phyloP scores from a whole-genome alignment of 2,329 filamentous ascomycete species.

The Claviceps monticola region DNA sequence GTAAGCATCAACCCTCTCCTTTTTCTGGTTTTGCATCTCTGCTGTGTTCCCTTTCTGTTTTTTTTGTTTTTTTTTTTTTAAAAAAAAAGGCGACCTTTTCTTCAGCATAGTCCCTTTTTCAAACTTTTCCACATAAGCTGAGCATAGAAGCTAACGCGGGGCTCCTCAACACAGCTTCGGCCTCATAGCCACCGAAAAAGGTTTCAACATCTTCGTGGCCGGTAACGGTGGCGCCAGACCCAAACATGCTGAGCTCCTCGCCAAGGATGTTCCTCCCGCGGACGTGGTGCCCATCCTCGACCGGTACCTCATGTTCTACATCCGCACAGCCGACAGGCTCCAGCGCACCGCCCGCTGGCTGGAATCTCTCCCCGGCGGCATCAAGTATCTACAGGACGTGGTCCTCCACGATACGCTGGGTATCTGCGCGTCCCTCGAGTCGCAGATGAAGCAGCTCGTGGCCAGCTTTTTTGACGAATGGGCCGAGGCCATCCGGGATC shows the following conservation, averaged over 20 bases:
- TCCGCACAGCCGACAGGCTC: conserved; percentile 79
- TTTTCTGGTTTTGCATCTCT: neutral
- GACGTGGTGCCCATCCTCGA: conserved; percentile 76
- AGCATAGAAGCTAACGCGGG: neutral
- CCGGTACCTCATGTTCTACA: conserved; percentile 86
- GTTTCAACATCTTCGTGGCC: conserved; percentile 83
- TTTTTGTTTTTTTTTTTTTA: no score
- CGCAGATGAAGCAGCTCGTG: conserved; percentile 77
- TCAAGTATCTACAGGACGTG: conserved; percentile 70
- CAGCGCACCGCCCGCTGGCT: conserved; percentile 84
- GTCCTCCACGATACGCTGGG: conserved; percentile 76
- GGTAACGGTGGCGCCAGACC: conserved; percentile 85
- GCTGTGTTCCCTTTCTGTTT: neutral
- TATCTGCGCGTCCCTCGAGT: conserved; percentile 70
- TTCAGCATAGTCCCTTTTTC: no score
- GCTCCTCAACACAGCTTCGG: conserved; percentile 46
- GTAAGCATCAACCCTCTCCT: conserved; percentile 28
- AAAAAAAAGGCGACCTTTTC: neutral
- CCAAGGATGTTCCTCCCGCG: conserved; percentile 71
- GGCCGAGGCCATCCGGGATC: conserved; percentile 65
- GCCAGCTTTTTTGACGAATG: conserved; percentile 83
- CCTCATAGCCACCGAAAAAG: conserved; percentile 82
- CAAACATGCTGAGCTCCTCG: conserved; percentile 66
- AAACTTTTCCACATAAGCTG: no score
- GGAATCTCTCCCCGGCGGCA: conserved; percentile 68